phyloP scores from a whole-genome alignment of 2,329 filamentous ascomycete species.

The Harringtonia aguacate region DNA sequence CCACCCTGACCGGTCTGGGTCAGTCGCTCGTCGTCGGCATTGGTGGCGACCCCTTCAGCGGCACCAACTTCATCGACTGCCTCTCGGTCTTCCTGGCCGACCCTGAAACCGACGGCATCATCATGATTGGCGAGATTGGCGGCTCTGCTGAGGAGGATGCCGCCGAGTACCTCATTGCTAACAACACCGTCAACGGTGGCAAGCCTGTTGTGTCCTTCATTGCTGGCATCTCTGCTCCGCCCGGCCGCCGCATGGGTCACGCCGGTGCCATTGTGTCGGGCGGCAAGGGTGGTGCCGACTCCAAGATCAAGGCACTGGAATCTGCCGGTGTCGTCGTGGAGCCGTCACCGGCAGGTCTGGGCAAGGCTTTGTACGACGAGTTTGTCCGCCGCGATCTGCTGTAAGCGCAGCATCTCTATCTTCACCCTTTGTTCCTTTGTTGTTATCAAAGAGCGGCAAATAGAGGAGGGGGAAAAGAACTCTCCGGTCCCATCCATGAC shows the following conservation, averaged over 20 bases:
- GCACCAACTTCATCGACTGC: slow-evolving; percentile 99
- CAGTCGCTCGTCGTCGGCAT: slow-evolving; percentile 98
- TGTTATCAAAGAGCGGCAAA: no score
- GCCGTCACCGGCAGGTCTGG: slow-evolving; percentile 82
- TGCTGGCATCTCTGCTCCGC: slow-evolving; percentile 93
- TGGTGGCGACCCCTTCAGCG: slow-evolving; percentile 95
- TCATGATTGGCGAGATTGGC: slow-evolving; percentile 99
- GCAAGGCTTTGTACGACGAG: slow-evolving; percentile 88
- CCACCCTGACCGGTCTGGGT: slow-evolving; percentile 89
- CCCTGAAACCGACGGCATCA: slow-evolving; percentile 94
- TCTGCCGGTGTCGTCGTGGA: slow-evolving; percentile 91
- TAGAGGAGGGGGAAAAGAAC: no score
- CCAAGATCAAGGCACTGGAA: slow-evolving; percentile 94
- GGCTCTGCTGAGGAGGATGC: slow-evolving; percentile 96
- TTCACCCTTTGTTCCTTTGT: no score
- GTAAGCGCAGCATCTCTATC: slow-evolving; percentile 49
- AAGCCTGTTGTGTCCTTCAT: slow-evolving; percentile 99
- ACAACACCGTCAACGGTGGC: slow-evolving; percentile 74
- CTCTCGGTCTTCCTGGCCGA: slow-evolving; percentile 94
- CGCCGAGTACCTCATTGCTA: slow-evolving; percentile 84
- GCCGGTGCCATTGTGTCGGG: slow-evolving; percentile 96
- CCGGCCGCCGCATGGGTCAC: slow-evolving; percentile 96
- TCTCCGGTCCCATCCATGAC: no score
- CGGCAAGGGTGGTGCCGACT: slow-evolving; percentile 95
- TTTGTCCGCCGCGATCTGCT: slow-evolving; percentile 94